Base-by-base conservation (phyloP, 306 rosid species). In the Begonia peltatifolia region DNA sequence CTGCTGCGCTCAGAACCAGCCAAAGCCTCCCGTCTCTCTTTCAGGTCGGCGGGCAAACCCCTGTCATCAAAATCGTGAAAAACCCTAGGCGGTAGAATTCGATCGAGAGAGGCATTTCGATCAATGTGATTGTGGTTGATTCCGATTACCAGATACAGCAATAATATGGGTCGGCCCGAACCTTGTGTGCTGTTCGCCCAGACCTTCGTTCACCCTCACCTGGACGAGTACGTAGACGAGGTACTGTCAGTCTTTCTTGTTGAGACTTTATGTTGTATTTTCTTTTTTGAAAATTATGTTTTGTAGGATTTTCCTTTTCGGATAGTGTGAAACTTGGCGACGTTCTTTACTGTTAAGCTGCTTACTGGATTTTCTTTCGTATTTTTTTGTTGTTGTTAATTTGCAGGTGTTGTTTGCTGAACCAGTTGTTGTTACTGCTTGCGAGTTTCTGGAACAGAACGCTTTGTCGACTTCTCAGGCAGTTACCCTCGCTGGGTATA, bases 151-250 rank as follows among this genome's bases (percentile, higher is more conserved):
- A 30, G 38, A 30, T 30, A 30, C 3, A 30, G 9, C 38, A 30
- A 30, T 7, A 30, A 1, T 46, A 87, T 86, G 95, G 95, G 99
- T 68, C 88, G 95, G 48, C 95, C 99, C 9, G 99, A 86, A 54
- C 99, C 95, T 35, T 86, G 79, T 61, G 88, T 86, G 14, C 68
- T 86, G 68, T 90, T 85, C 69, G 56, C 95, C 48, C 99, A 90
- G 64, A 81, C 80, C 72, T 86, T 90, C 74, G 87, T 78, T 53
- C 99, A 86, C 50, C 74, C 95, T 9, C 85, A 79, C 55, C 99
- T 90, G 57, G 95, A 90, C 13, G 99, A 90, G 74, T 86, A 86
- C 73, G 94, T 90, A 46, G 99, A 90, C 77, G 99, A 90, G 95
- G 99, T 80, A 72, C 56, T 41, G 38, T 65, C 42, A 41, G 57